phyloP scores from a whole-genome alignment of 2,329 filamentous ascomycete genomes.

The Cytospora paraplurivora region DNA sequence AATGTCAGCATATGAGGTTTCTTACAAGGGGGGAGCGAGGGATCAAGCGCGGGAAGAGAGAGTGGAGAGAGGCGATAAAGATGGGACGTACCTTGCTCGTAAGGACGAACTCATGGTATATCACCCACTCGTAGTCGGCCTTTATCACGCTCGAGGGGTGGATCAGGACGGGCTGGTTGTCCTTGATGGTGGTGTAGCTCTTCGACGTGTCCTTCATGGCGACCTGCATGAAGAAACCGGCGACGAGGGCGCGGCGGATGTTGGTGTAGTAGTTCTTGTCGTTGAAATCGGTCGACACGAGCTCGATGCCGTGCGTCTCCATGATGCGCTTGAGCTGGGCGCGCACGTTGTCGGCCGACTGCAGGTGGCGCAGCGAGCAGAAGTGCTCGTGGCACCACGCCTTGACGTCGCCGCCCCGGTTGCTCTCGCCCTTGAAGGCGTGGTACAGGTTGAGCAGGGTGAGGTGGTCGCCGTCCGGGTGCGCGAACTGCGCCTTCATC shows the following conservation, averaged over 20 bases:
- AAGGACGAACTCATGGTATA: constrained; percentile 98
- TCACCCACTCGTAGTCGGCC: constrained; percentile 91
- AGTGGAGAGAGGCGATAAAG: too few species aligned
- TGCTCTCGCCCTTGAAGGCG: constrained; percentile 81
- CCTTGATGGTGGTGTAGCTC: constrained; percentile 93
- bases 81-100: constrained; percentile 57
- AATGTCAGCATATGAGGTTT: constrained; percentile 3
- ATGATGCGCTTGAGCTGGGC: constrained; percentile 92
- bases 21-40: not conserved
- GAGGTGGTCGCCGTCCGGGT: constrained; percentile 91
- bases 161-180: constrained; percentile 89
- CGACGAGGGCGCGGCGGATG: constrained; percentile 86
- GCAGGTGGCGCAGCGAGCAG: constrained; percentile 82
- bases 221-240: constrained; percentile 99
- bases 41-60: too few species aligned
- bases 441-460: constrained; percentile 98
- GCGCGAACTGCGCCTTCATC: constrained; percentile 93
- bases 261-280: constrained; percentile 99
- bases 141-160: constrained; percentile 91
- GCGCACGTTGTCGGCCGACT: constrained; percentile 92
- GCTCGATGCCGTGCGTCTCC: constrained; percentile 85
- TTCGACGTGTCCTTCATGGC: constrained; percentile 93
- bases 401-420: constrained; percentile 68
- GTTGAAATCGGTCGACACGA: constrained; percentile 86
- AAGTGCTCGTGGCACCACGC: constrained; percentile 98